Percentiles rank a stretch among this genome's conserved stretches.
Conservation (phyloP, 202 grass and related monocot species). For the Digitaria exilis region DNA sequence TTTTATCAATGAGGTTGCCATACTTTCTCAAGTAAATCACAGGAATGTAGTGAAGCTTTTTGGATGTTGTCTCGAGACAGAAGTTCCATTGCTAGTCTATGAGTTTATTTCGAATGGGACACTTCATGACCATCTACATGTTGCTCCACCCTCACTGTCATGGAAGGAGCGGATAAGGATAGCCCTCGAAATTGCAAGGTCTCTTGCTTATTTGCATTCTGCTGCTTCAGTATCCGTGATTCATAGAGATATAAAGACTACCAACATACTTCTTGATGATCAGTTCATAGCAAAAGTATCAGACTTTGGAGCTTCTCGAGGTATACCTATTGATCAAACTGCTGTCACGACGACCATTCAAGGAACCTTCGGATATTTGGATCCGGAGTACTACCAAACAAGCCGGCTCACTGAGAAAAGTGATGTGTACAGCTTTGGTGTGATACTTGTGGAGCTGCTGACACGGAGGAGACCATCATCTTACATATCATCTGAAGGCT, state of each 20-base stretch:
- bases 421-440: conserved; percentile 71
- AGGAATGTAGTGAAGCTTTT: conserved; percentile 74
- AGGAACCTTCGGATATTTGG: conserved; percentile 62
- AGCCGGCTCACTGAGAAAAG: conserved; percentile 64
- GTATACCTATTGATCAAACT: conserved; percentile 37
- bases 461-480: conserved; percentile 38
- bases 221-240: conserved; percentile 32
- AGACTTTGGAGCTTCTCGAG: conserved; percentile 63
- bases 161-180: conserved; percentile 59
- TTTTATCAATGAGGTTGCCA: conserved; percentile 73
- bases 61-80: conserved; percentile 69
- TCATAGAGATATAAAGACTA: conserved; percentile 45
- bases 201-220: conserved; percentile 55
- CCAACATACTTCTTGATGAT: conserved; percentile 56
- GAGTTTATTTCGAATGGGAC: conserved; percentile 66
- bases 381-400: conserved; percentile 66
- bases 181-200: conserved; percentile 45
- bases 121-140: conserved; percentile 51
- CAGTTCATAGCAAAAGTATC: conserved; percentile 48
- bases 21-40: conserved; percentile 79
- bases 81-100: conserved; percentile 54
- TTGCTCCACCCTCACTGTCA: background rate
- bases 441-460: conserved; percentile 72
- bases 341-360: conserved; percentile 51
- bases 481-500: conserved; percentile 22